Percentiles rank a stretch among this genome's conserved stretches.
Evolutionary conservation across 1,284 basidiomycete genomes (phyloP).

Genomic region (Ustanciosporium gigantosporum): DNA sequence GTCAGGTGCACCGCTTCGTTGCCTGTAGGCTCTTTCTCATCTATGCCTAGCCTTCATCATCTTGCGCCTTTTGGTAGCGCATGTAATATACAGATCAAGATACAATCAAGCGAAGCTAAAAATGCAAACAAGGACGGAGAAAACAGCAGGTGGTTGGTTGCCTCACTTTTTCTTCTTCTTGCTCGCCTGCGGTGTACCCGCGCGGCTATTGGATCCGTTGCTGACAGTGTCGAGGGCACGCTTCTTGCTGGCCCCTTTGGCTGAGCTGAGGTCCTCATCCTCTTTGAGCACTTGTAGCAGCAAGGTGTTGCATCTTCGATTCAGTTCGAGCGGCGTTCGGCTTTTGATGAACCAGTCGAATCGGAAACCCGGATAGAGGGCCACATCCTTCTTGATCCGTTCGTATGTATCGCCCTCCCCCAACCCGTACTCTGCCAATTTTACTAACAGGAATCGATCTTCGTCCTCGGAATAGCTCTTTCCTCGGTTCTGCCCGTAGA

Average conservation of each 20-base stretch:
- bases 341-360: slow-evolving; percentile 99
- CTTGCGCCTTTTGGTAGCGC: too few relatives aligned
- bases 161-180: neutral
- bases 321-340: slow-evolving; percentile 85
- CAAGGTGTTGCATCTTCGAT: slow-evolving; percentile 84
- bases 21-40: too few relatives aligned
- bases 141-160: too few relatives aligned
- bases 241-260: slow-evolving; percentile 5
- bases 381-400: slow-evolving; percentile 92
- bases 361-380: slow-evolving; percentile 87
- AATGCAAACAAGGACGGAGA: too few relatives aligned
- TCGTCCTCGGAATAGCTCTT: slow-evolving; percentile 97
- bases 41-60: too few relatives aligned
- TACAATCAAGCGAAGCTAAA: too few relatives aligned
- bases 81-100: too few relatives aligned
- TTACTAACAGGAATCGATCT: slow-evolving; percentile 89
- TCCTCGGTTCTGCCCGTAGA: slow-evolving; percentile 66
- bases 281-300: slow-evolving; percentile 85
- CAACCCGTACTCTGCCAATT: slow-evolving; percentile 89
- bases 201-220: slow-evolving; percentile 18
- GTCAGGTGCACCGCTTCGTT: too few relatives aligned
- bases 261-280: slow-evolving; percentile 61
- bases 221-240: slow-evolving; percentile 13
- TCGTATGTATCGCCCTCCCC: slow-evolving; percentile 91
- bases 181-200: slow-evolving; percentile 2